A percentile compares a stretch with the other conserved stretches of the same genome.
phyloP scores from a whole-genome alignment of 345 rosid species.

The Mercurialis annua region DNA sequence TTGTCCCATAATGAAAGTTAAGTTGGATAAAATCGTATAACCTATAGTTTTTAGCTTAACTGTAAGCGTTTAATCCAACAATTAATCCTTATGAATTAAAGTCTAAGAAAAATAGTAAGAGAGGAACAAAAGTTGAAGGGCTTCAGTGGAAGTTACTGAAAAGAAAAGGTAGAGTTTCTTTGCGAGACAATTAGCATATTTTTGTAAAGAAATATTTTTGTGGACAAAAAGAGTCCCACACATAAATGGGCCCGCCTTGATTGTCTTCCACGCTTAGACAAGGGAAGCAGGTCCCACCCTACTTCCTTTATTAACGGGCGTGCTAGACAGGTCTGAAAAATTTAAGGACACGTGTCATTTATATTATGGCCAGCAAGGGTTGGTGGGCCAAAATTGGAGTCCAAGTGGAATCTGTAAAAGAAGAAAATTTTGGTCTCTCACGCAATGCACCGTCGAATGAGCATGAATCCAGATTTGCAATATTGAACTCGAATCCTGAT shows the following conservation, averaged over 20 bases:
- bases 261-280: slow-evolving; percentile 29
- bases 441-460: too few species aligned
- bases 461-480: too few species aligned
- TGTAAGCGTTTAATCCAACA: too few species aligned
- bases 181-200: background rate
- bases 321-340: slow-evolving; percentile 12
- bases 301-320: slow-evolving; percentile 18
- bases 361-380: background rate
- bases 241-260: slow-evolving; percentile 7
- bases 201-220: background rate
- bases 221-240: background rate
- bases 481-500: too few species aligned
- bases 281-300: slow-evolving; percentile 8
- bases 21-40: too few species aligned
- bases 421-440: background rate
- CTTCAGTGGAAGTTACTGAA: background rate
- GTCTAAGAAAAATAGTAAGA: too few species aligned
- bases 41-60: too few species aligned
- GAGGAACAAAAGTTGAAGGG: too few species aligned
- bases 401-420: background rate
- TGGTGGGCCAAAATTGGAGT: background rate
- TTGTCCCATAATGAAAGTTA: too few species aligned
- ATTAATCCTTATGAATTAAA: too few species aligned
- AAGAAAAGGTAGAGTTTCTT: background rate
- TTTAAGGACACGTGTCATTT: slow-evolving; percentile 10